These are phyloP conservation scores for Diaporthe batatas DNA, from an alignment of 2,329 filamentous ascomycete genomes.

Conservation along the genomic window DNA sequence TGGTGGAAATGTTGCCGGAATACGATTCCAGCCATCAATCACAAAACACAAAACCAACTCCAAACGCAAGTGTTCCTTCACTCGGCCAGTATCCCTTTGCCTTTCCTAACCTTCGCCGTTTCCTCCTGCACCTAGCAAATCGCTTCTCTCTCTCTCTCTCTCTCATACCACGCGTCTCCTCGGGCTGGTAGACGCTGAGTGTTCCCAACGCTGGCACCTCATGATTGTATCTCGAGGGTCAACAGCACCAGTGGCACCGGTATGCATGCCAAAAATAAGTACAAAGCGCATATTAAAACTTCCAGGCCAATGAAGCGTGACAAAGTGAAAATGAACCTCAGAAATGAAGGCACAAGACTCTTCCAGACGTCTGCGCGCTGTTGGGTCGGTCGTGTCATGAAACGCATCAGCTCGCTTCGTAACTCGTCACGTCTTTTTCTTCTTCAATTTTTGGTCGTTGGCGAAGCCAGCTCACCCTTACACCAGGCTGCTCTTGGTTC, in stretches of 20 bases:
- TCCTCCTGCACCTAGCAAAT: neutral
- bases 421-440: constrained; percentile 40
- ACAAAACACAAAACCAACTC: constrained; percentile 35
- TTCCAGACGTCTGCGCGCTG: neutral
- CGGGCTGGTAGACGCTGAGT: constrained; percentile 10
- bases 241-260: constrained; percentile 5
- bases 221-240: constrained; percentile 10
- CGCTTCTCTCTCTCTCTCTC: neutral
- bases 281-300: neutral
- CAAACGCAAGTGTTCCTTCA: constrained; percentile 12
- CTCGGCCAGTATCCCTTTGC: constrained; percentile 27
- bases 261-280: constrained; percentile 37
- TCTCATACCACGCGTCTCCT: constrained; percentile 2
- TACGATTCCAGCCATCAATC: constrained; percentile 35
- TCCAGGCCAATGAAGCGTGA: constrained; percentile 6
- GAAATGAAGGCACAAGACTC: constrained; percentile 1
- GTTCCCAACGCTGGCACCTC: constrained; percentile 1
- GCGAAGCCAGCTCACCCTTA: constrained; percentile 39
- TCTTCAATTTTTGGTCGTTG: neutral
- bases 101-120: constrained; percentile 27
- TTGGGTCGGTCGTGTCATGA: neutral
- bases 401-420: constrained; percentile 31
- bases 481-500: constrained; percentile 65
- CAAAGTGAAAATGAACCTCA: constrained; percentile 3
- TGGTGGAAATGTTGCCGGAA: constrained; percentile 23